Base-by-base conservation (phyloP, 2,329 filamentous ascomycete genomes). In the Tothia fuscella region DNA sequence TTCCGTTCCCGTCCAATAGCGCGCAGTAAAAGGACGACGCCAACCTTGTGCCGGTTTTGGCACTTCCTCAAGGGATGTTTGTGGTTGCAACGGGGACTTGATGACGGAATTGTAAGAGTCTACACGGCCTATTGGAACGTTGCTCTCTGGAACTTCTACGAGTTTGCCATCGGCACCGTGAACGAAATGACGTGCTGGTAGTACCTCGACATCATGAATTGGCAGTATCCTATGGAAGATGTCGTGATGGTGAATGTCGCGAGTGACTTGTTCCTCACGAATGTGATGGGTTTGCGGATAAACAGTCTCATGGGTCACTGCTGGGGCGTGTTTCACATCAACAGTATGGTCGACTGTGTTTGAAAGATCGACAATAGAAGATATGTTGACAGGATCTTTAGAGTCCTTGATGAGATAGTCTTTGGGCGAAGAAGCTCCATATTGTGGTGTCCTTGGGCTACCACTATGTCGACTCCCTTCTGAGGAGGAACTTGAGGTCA, bases 241-340 rank as follows among this genome's bases (percentile, higher is more conserved):
- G 46, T 73, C 64, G 51, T 74, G 62, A 25, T 65, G 66, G 54
- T 75, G 71, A 25, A 72, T 70, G 45, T 74, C 71, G 28, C 69
- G 66, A 5, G 63, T 66, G 38, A 73, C 66, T 17, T 51, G 49
- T 48, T 72, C 62, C 47, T 71, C 57, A 13, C 62, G 51, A 33
- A 72, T 58, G 37, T 72, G 58, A 45, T 69, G 68, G 9, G 60
- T 51, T 12, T 62, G 51, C 3, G 62, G 59, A 13, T 59, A 57
- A 29, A 73, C 54, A 0, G 61, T 57, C 48, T 75, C 68, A 45
- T 74, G 69, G 1, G 60, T 64, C 14, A 73, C 68, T 45, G 65
- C 67, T 30, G 65, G 62, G n/a, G 62, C 62, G 48, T 55, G 59
- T 9, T 42, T 45, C 7, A 57, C 54, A 24, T 58, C 49, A n/a